phyloP scores from a whole-genome alignment of 140 eudicot species.

The Bidens hawaiensis region DNA sequence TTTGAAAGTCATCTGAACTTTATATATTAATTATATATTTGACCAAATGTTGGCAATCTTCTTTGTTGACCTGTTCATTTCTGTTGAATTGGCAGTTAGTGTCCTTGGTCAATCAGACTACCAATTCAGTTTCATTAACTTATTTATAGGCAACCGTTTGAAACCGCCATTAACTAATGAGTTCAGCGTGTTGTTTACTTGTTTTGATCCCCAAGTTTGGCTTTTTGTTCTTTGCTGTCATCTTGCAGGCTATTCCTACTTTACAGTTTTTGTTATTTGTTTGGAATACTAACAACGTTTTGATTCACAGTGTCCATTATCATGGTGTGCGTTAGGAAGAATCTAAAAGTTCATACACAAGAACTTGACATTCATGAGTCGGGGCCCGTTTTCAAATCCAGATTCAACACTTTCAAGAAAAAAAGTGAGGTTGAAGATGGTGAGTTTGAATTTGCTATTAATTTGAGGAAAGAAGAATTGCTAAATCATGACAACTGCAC shows the following conservation, averaged over 20 bases:
- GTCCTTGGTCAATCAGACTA: slow-evolving; percentile 1
- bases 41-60: slow-evolving; percentile 8
- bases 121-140: background rate
- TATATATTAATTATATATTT: slow-evolving; percentile 2
- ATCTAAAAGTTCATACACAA: background rate
- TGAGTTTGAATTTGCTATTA: slow-evolving; percentile 27
- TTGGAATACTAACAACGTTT: background rate
- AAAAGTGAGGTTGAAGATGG: slow-evolving; percentile 6
- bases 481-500: slow-evolving; percentile 28
- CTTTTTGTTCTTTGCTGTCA: background rate
- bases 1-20: background rate
- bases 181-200: background rate
- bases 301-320: background rate
- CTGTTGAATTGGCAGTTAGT: slow-evolving; percentile 6
- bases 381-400: slow-evolving; percentile 10
- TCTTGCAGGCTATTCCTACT: background rate
- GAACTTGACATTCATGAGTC: slow-evolving; percentile 12
- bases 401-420: slow-evolving; percentile 9
- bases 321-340: slow-evolving; percentile 12
- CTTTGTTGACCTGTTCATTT: slow-evolving; percentile 4
- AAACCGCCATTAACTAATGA: background rate
- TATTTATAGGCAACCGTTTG: background rate
- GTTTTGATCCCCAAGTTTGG: background rate
- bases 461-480: slow-evolving; percentile 20
- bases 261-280: background rate